A percentile compares a stretch with the other conserved stretches of the same genome.
phyloP scores from a whole-genome alignment of 129 eudicot genomes.

The Flaveria trinervia region DNA sequence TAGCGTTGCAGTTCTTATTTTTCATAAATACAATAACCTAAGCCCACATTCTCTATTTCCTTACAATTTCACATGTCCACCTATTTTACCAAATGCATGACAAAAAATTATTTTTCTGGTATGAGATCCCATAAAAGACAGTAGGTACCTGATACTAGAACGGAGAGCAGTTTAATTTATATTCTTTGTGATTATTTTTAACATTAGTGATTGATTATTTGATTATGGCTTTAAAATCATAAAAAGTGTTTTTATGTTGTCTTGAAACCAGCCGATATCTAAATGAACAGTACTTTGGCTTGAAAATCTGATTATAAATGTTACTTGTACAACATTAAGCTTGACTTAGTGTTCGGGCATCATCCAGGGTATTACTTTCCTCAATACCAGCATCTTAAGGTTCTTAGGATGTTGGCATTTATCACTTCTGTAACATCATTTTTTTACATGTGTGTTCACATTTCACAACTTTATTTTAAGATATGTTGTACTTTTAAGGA shows the following conservation, averaged over 20 bases:
- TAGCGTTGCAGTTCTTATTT: neutral
- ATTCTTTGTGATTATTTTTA: neutral
- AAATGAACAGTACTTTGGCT: neutral
- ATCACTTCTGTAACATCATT: neutral
- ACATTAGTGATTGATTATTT: neutral
- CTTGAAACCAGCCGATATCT: neutral
- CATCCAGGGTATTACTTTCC: neutral
- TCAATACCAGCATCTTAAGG: neutral
- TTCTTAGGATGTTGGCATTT: neutral
- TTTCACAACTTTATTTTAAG: neutral
- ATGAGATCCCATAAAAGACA: neutral
- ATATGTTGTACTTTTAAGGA: neutral
- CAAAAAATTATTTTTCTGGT: neutral
- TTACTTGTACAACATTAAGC: neutral
- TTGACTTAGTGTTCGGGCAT: neutral
- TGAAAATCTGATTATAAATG: neutral
- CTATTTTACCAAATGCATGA: neutral
- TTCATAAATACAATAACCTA: constrained; percentile 1
- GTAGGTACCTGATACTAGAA: neutral
- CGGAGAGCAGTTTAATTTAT: neutral
- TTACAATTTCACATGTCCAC: neutral
- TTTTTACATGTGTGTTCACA: neutral
- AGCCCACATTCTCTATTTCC: neutral
- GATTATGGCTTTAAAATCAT: neutral
- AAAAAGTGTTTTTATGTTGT: neutral